phyloP scores from a whole-genome alignment of 345 rosid genomes.

The Erysimum cheiranthoides region DNA sequence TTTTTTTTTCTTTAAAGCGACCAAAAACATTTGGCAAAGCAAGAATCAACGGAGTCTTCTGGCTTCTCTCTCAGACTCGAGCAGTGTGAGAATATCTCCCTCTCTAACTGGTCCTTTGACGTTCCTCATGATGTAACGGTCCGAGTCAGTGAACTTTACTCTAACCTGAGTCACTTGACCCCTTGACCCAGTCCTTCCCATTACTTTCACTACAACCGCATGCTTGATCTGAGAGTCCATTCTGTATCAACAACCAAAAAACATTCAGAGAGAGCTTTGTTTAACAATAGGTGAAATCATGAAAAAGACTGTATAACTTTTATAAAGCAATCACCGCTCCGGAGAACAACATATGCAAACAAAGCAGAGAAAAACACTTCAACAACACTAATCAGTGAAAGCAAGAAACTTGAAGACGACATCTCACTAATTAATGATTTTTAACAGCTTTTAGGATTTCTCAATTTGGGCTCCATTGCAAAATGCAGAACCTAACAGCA shows the following conservation, averaged over 20 bases:
- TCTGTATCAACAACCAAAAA: slow-evolving; percentile 38
- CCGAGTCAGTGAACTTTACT: slow-evolving; percentile 64
- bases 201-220: slow-evolving; percentile 79
- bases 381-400: background rate
- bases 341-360: background rate
- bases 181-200: slow-evolving; percentile 91
- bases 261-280: background rate
- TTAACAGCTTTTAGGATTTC: background rate
- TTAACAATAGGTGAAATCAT: background rate
- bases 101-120: slow-evolving; percentile 47
- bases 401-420: background rate
- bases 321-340: background rate
- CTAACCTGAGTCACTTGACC: slow-evolving; percentile 94
- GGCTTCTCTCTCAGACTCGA: slow-evolving; percentile 53
- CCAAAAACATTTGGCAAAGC: background rate
- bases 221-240: slow-evolving; percentile 83
- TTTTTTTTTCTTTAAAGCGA: background rate
- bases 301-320: background rate
- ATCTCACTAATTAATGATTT: background rate
- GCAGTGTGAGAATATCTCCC: slow-evolving; percentile 48
- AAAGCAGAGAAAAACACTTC: background rate
- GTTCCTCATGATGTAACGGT: slow-evolving; percentile 40
- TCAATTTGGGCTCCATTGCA: background rate
- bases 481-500: background rate
- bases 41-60: slow-evolving; percentile 46